Evolutionary conservation across 2,329 filamentous ascomycete genomes (phyloP).

Genomic region (Ceratocystis ficicola): DNA sequence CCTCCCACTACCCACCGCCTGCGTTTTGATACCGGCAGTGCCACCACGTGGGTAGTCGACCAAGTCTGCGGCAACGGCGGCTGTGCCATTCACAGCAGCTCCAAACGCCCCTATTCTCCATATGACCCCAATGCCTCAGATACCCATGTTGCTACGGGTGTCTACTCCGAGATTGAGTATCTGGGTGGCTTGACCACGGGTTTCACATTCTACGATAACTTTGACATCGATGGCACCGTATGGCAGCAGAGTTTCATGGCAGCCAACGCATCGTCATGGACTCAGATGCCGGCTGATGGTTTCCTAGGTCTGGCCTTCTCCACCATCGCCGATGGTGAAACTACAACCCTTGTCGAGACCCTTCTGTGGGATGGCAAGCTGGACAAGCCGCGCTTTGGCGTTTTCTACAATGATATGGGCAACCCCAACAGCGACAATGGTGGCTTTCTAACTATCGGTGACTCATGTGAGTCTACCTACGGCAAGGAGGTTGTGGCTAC

Average conservation of each 20-base stretch:
- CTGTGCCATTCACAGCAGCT: conserved; percentile 27
- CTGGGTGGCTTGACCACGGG: conserved; percentile 28
- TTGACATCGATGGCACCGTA: conserved; percentile 22
- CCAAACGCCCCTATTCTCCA: conserved; percentile 21
- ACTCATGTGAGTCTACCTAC: conserved; percentile 28
- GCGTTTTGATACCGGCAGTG: conserved; percentile 30
- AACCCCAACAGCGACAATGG: conserved; percentile 12
- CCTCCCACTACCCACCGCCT: conserved; percentile 27
- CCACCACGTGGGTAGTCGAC: conserved; percentile 30
- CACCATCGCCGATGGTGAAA: conserved; percentile 27
- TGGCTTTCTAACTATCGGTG: conserved; percentile 28
- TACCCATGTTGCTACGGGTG: conserved; percentile 25
- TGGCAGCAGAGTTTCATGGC: conserved; percentile 29
- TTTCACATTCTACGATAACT: conserved; percentile 26
- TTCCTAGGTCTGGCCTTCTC: conserved; percentile 31
- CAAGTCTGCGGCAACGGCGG: conserved; percentile 24
- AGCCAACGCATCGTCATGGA: conserved; percentile 27
- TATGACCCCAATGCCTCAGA: conserved; percentile 28
- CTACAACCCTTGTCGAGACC: conserved; percentile 29
- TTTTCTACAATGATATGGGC: conserved; percentile 27
- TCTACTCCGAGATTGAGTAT: conserved; percentile 26
- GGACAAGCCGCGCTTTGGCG: conserved; percentile 28
- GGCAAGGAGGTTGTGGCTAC: conserved; percentile 25
- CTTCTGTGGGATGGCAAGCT: conserved; percentile 27
- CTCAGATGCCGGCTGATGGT: conserved; percentile 27